A percentile compares a stretch with the other conserved stretches of the same genome.
Evolutionary conservation across 1,284 basidiomycete species (phyloP).

Genomic region (Irpex rosettiformis): DNA sequence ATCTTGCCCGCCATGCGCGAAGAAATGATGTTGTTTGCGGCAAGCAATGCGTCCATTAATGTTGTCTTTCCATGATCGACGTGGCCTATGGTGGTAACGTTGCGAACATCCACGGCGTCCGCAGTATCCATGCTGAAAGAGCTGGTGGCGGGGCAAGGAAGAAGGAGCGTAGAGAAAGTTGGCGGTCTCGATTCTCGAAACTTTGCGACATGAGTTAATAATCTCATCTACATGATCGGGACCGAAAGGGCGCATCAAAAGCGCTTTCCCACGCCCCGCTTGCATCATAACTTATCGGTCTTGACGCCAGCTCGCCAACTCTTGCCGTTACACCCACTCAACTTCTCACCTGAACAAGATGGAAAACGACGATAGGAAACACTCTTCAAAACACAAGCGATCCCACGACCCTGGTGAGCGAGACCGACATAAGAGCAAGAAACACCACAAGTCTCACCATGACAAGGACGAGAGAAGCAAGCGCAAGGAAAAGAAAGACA

Average conservation of each 20-base stretch:
- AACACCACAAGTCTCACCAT: constrained; percentile 1
- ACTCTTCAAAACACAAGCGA: constrained; percentile 1
- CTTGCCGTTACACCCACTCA: not conserved
- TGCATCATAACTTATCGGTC: not conserved
- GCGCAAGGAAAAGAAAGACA: constrained; percentile 34
- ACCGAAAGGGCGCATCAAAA: not conserved
- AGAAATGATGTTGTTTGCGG: constrained; percentile 98
- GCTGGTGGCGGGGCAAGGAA: not conserved
- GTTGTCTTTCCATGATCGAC: constrained; percentile 95
- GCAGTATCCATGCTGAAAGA: constrained; percentile 23
- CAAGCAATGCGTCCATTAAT: constrained; percentile 92
- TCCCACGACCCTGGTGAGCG: not conserved
- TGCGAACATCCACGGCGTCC: constrained; percentile 61
- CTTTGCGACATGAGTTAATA: not conserved
- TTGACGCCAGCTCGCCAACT: not conserved
- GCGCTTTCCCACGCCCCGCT: not conserved
- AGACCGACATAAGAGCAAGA: constrained; percentile 1
- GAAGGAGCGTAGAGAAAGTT: not conserved
- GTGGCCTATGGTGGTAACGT: constrained; percentile 80
- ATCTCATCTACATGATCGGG: not conserved
- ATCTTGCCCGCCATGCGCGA: constrained; percentile 94
- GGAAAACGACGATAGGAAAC: not conserved
- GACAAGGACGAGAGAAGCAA: constrained; percentile 22
- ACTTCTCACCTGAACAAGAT: not conserved
- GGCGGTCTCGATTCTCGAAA: not conserved